Base-by-base conservation (phyloP, 108 stramenopile genomes). In the Cyclotella baltica region DNA sequence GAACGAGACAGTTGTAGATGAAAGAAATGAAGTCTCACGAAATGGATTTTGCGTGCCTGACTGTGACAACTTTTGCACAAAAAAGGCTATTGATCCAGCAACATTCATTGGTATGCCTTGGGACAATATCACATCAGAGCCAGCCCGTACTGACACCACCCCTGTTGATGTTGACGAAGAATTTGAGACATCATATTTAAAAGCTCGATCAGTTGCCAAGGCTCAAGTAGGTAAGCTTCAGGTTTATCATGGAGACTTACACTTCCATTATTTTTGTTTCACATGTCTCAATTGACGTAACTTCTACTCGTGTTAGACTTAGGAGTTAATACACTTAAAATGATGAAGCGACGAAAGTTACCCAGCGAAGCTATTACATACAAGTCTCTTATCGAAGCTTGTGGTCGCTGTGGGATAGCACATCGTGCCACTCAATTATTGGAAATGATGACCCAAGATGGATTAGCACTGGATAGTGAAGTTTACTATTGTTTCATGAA, bases 351-450 rank as follows among this genome's bases (percentile, higher is more conserved):
- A 38, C 62, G 96, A 34, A 88, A 86, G 38, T 67, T 94, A 11
- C 56, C 80, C 56, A 55, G 85, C 13, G 93, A 96, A 67, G 73
- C 88, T 3, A 88, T 92, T 57, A 84, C 80, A 4, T 93, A 89
- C 87, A 88, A 88, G 69, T 83, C 84, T 18, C 72, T 96, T 36
- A 96, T 96, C 82, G 92, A 92, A 35, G 92, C 96, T 1, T 94
- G 93, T 59, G 92, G 92, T 33, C 72, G 93, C 31, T 96, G 96
- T 71, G 92, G 92, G 0, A 88, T 92, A 66, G 78, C 92, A 8
- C 80, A 84, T 46, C 83, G 92, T 29, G 96, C 93, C 35, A 69
- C 84, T 15, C 77, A 87, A 62, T 77, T 96, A 56, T 87, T 96
- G 58, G 82, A 90, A 71, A 80, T 92, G 77, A 93, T 94, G 92